Evolutionary conservation across 768 basidiomycete species (phyloP).

Genomic region (Amanita pseudoporphyria): DNA sequence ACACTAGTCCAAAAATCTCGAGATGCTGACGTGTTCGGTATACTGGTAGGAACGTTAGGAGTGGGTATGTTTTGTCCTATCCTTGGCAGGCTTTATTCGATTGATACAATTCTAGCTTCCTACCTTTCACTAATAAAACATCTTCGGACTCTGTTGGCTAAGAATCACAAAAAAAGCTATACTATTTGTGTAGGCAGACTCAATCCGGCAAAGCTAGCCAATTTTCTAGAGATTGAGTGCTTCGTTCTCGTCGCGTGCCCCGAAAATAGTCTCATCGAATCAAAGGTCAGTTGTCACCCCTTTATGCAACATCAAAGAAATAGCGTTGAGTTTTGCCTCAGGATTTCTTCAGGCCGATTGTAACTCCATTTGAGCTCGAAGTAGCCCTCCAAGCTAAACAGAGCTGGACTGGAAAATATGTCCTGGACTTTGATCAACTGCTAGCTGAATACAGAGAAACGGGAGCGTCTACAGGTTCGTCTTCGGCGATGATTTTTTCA

Average conservation of each 20-base stretch:
- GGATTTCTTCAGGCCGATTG: slow-evolving; percentile 87
- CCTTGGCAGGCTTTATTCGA: not conserved
- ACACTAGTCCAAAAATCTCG: slow-evolving; percentile 79
- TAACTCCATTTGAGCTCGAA: slow-evolving; percentile 89
- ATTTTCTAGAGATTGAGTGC: slow-evolving; percentile 94
- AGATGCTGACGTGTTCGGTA: slow-evolving; percentile 90
- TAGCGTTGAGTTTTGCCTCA: slow-evolving; percentile 18
- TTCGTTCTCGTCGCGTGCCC: slow-evolving; percentile 93
- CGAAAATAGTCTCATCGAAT: slow-evolving; percentile 78
- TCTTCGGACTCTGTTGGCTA: slow-evolving; percentile 59
- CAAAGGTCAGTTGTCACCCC: slow-evolving; percentile 31
- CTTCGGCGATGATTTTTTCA: not conserved
- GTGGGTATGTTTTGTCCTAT: slow-evolving; percentile 43
- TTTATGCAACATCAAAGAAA: not conserved
- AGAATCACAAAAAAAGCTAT: slow-evolving; percentile 80
- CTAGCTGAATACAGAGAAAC: slow-evolving; percentile 24
- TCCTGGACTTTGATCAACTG: slow-evolving; percentile 65
- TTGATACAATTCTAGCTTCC: slow-evolving; percentile 37
- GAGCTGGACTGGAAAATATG: slow-evolving; percentile 69
- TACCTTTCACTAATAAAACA: slow-evolving; percentile 82
- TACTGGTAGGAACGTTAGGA: slow-evolving; percentile 90
- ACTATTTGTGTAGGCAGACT: slow-evolving; percentile 93
- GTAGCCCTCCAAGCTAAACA: slow-evolving; percentile 65
- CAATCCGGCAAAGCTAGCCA: slow-evolving; percentile 90
- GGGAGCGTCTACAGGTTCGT: not conserved